Percentiles rank a stretch among this genome's conserved stretches.
These are phyloP conservation scores for Calycina herbarum DNA, from an alignment of 2,329 filamentous ascomycete genomes.

Conservation along the genomic window DNA sequence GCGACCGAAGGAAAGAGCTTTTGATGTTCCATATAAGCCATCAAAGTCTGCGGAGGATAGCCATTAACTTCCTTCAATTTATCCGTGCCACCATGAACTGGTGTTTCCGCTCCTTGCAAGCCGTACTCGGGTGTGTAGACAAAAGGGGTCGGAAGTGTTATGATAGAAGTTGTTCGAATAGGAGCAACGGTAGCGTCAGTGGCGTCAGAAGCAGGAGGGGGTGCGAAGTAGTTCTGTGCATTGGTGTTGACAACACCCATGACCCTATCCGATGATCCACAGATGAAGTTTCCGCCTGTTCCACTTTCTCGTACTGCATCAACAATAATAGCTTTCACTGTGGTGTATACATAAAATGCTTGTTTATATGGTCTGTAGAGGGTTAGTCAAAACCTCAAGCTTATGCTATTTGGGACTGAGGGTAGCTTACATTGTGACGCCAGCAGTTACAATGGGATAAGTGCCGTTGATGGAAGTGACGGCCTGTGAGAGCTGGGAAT, in stretches of 20 bases:
- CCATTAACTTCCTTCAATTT: constrained; percentile 18
- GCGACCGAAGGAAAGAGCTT: constrained; percentile 20
- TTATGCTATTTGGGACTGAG: neutral
- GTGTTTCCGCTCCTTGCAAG: constrained; percentile 8
- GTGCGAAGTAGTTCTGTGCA: constrained; percentile 25
- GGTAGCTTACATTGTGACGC: constrained; percentile 21
- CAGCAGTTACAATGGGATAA: constrained; percentile 15
- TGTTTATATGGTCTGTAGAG: constrained; percentile 21
- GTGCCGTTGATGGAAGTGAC: constrained; percentile 13
- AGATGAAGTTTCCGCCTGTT: constrained; percentile 13
- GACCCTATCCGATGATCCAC: constrained; percentile 13
- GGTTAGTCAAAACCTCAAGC: neutral
- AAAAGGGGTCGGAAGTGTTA: constrained; percentile 23
- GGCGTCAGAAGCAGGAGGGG: constrained; percentile 4
- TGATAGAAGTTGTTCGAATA: constrained; percentile 1
- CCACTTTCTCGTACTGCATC: constrained; percentile 15
- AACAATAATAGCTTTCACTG: constrained; percentile 26
- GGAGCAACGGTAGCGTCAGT: neutral
- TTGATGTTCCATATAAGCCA: constrained; percentile 21
- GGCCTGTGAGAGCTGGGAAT: constrained; percentile 3
- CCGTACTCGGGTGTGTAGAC: constrained; percentile 21
- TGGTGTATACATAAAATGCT: constrained; percentile 28
- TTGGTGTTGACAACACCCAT: constrained; percentile 19
- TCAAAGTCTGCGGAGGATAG: constrained; percentile 22
- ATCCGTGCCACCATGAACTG: constrained; percentile 15